Evolutionary conservation across 1,284 basidiomycete species (phyloP), one percentile per base, ranked within the genome.

Genomic region (Ceratobasidium sp.): DNA sequence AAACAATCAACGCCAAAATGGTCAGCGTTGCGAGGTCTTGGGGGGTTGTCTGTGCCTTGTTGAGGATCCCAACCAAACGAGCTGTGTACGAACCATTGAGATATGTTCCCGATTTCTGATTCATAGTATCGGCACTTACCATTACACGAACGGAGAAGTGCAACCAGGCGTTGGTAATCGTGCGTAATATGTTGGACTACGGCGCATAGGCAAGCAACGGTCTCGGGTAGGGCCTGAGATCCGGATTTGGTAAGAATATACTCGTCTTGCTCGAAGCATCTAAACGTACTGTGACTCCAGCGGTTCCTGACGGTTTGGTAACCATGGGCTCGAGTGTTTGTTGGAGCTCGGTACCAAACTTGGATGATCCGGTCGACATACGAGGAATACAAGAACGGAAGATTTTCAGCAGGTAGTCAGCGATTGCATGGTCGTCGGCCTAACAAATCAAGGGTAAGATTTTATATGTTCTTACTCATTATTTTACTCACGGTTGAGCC

Each of bases 161-260:
- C 88, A 22, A 93, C 84, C 15, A 98, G 82, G 27, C 88, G 84
- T 13, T 79, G 79, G 75, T 89, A 96, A 74, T 97, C 93, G 73
- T 93, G 89, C 0, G 97, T 98, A 32, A 98, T 84, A 74, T 92
- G 80, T 58, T 88, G 87, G 0, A 96, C 89, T 1, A 93, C 90
- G 0, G 87, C 85, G 77, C 95, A 96, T 80, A 96, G 89, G 75
- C 96, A 98, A 0, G 92, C 92, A 12, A 99, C 90, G 7, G 89
- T 87, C 78, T 97, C 95, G 79, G 96, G 93, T 38, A 97, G 78
- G 31, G 89, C 87, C 89, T 94, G 8, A 64, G 20, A 32, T 35
- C 32, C n/a, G 35, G 25, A 17, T 34, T 32, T 27, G 49, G 20
- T 17, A 15, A 34, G 29, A 34, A 22, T 15, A 38, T 47, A 38